Conservation (phyloP, 179 eudicot genomes). For the Amaranthus tricolor region DNA sequence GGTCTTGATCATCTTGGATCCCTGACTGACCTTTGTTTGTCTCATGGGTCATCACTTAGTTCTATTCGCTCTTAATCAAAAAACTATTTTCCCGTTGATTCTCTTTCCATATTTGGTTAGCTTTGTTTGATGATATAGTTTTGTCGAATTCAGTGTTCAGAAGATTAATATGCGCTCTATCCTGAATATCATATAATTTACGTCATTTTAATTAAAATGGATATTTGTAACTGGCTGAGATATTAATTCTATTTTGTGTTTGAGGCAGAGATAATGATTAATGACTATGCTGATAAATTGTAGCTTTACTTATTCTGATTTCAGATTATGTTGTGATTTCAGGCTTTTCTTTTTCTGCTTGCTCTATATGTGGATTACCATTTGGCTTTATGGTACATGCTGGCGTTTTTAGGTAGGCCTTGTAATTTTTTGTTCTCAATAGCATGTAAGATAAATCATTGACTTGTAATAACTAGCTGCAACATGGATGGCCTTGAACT, state of each 20-base stretch:
- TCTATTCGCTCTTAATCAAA: too few relatives aligned
- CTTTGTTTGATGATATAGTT: background rate
- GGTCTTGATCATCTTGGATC: too few relatives aligned
- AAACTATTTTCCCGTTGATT: background rate
- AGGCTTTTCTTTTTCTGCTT: constrained; percentile 76
- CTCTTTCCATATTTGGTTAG: background rate
- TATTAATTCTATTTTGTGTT: background rate
- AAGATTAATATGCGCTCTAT: too few relatives aligned
- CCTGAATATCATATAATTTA: background rate
- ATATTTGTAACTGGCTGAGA: constrained; percentile 5
- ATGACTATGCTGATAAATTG: background rate
- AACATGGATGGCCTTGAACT: background rate
- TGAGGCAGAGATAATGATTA: background rate
- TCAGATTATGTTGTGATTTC: constrained; percentile 31
- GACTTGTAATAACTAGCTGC: background rate
- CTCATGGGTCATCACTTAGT: background rate
- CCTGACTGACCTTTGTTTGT: too few relatives aligned
- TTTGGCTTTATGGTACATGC: constrained; percentile 80
- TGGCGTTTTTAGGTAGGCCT: constrained; percentile 67
- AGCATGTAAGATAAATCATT: background rate
- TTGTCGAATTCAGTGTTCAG: background rate
- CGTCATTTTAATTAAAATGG: background rate
- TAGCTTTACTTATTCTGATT: constrained; percentile 25
- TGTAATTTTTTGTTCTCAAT: constrained; percentile 15
- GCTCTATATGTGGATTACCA: constrained; percentile 80